These are phyloP conservation scores for Colletotrichum orchidophilum DNA, from an alignment of 2,329 filamentous ascomycete species.

Conservation along the genomic window DNA sequence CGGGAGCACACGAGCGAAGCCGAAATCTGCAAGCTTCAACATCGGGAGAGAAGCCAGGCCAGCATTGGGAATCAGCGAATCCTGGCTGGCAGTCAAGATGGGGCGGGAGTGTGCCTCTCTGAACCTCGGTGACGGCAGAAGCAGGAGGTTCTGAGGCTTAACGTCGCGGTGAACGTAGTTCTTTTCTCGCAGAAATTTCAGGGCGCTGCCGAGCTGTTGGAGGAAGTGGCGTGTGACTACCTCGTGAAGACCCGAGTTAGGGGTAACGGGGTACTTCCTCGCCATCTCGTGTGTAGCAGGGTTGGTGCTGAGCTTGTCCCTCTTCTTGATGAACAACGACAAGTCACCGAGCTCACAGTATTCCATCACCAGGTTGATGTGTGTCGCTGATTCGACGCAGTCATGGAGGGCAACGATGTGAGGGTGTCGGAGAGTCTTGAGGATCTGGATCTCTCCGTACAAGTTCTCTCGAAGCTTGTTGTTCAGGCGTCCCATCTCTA, in stretches of 20 bases:
- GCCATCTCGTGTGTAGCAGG: constrained; percentile 90
- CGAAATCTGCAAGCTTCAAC: constrained; percentile 98
- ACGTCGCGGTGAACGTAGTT: constrained; percentile 97
- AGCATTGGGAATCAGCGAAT: constrained; percentile 82
- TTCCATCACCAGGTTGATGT: constrained; percentile 98
- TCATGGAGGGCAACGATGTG: constrained; percentile 97
- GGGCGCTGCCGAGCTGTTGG: constrained; percentile 91
- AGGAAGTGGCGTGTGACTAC: constrained; percentile 96
- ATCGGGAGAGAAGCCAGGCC: constrained; percentile 89
- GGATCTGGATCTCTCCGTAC: constrained; percentile 93
- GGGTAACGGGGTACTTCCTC: constrained; percentile 87
- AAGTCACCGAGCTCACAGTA: constrained; percentile 96
- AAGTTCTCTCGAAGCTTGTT: constrained; percentile 97
- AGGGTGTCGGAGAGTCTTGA: constrained; percentile 92
- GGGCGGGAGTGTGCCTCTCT: constrained; percentile 70
- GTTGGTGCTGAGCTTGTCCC: constrained; percentile 81
- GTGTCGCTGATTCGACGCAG: constrained; percentile 84
- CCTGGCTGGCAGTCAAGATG: constrained; percentile 79
- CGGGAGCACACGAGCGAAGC: constrained; percentile 93
- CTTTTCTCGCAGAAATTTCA: constrained; percentile 85
- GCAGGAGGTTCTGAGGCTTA: constrained; percentile 94
- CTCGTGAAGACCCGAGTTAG: constrained; percentile 89
- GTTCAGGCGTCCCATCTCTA: constrained; percentile 89
- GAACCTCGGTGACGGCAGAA: constrained; percentile 84
- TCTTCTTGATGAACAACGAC: constrained; percentile 95